A percentile compares a stretch with the other conserved stretches of the same genome.
Evolutionary conservation across 208 protist genomes (phyloP).

Genomic region (Leishmania tropica): DNA sequence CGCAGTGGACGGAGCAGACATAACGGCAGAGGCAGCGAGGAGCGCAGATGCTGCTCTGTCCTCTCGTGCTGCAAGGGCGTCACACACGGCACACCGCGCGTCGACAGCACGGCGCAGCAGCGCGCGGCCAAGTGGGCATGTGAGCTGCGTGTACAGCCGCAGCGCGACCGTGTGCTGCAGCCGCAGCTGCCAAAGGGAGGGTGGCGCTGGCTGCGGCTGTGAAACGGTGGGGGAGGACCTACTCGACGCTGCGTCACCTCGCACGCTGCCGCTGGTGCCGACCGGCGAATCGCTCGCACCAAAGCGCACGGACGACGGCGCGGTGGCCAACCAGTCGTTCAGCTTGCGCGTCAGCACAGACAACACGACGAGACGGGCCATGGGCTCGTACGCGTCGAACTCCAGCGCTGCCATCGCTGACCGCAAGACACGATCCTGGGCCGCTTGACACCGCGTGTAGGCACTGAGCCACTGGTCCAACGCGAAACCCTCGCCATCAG

Average conservation of each 20-base stretch:
- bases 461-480: constrained; percentile 5
- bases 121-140: constrained; percentile 18
- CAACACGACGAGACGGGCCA: constrained; percentile 45
- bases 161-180: constrained; percentile 32
- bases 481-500: not conserved
- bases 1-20: not conserved
- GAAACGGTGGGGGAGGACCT: not conserved
- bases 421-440: constrained; percentile 62
- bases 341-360: constrained; percentile 36
- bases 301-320: constrained; percentile 8
- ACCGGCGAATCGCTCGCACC: not conserved
- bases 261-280: not conserved
- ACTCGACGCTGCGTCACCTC: not conserved
- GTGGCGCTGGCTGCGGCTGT: not conserved
- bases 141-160: constrained; percentile 34
- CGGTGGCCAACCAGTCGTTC: constrained; percentile 14
- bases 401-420: constrained; percentile 56
- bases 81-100: constrained; percentile 17
- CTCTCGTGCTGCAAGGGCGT: constrained; percentile 21
- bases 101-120: constrained; percentile 22
- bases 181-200: constrained; percentile 12
- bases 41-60: constrained; percentile 3
- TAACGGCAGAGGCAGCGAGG: not conserved
- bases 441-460: constrained; percentile 21
- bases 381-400: constrained; percentile 48